Conservation (phyloP, 2,329 filamentous ascomycete genomes). For the Colletotrichum abscissum region DNA sequence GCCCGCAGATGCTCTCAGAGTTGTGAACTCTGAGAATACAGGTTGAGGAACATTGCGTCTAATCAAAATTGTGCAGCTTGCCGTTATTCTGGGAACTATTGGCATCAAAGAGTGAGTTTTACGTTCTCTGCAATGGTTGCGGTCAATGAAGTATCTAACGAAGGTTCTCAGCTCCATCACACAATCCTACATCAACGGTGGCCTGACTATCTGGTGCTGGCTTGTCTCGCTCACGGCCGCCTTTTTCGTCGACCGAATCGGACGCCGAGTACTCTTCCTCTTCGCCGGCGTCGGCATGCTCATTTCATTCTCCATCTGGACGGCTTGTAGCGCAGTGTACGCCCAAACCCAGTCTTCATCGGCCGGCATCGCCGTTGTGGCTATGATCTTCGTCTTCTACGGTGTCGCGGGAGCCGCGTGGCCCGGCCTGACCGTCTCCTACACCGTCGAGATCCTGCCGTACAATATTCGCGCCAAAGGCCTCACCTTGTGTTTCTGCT, state of each 20-base stretch:
- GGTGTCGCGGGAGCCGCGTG: conserved; percentile 44
- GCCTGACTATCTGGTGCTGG: conserved; percentile 42
- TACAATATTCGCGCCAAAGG: conserved; percentile 30
- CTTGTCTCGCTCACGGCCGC: conserved; percentile 40
- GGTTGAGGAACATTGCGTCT: neutral
- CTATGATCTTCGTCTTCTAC: conserved; percentile 36
- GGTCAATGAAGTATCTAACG: neutral
- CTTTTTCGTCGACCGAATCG: conserved; percentile 44
- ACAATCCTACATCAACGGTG: conserved; percentile 30
- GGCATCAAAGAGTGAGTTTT: conserved; percentile 26
- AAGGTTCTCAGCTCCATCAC: conserved; percentile 4
- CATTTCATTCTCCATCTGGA: conserved; percentile 41
- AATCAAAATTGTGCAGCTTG: neutral
- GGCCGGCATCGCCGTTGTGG: conserved; percentile 29
- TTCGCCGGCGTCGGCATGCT: conserved; percentile 40
- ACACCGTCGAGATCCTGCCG: conserved; percentile 42
- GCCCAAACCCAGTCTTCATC: conserved; percentile 19
- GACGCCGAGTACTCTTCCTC: conserved; percentile 39
- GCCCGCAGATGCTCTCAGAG: no score
- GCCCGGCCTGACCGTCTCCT: conserved; percentile 56
- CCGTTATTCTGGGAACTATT: conserved; percentile 17
- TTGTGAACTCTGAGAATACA: no score
- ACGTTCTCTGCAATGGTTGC: neutral
- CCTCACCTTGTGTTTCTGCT: conserved; percentile 37
- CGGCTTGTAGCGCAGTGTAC: conserved; percentile 33